A percentile compares a stretch with the other conserved stretches of the same genome.
phyloP scores from a whole-genome alignment of 805 yeast genomes.

The Wickerhamiella hasegawae region DNA sequence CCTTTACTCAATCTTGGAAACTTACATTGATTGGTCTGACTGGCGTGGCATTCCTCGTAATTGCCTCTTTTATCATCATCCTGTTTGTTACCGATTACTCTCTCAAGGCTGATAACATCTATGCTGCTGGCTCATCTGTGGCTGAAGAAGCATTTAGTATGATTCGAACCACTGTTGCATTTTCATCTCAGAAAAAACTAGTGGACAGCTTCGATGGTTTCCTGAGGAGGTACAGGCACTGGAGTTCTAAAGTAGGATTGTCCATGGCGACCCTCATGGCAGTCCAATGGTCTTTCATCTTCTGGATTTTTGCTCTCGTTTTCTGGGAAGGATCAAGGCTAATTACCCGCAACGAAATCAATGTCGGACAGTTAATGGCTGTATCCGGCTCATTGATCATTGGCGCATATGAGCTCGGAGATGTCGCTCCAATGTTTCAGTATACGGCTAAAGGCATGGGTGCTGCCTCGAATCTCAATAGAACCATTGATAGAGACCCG shows the following conservation, averaged over 20 bases:
- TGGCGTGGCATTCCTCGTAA: constrained; percentile 20
- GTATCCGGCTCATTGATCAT: constrained; percentile 14
- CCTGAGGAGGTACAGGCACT: constrained; percentile 14
- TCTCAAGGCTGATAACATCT: constrained; percentile 9
- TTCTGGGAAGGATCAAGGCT: constrained; percentile 21
- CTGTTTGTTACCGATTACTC: constrained; percentile 9
- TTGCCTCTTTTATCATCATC: constrained; percentile 18
- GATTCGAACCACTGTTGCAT: constrained; percentile 24
- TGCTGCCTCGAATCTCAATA: constrained; percentile 18
- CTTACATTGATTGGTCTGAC: constrained; percentile 21
- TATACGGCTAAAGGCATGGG: constrained; percentile 16
- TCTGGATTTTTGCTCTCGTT: constrained; percentile 16
- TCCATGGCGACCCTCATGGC: constrained; percentile 14
- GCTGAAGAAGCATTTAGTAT: constrained; percentile 24
- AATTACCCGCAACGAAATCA: constrained; percentile 10
- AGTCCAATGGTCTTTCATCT: constrained; percentile 14
- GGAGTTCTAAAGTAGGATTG: constrained; percentile 7
- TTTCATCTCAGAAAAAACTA: constrained; percentile 18
- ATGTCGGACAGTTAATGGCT: constrained; percentile 8
- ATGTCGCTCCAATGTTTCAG: constrained; percentile 16
- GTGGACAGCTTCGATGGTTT: constrained; percentile 11
- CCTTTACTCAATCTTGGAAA: constrained; percentile 17
- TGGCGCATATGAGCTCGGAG: constrained; percentile 19
- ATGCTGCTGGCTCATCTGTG: constrained; percentile 18
- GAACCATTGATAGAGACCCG: constrained; percentile 20